Evolutionary conservation across 306 rosid genomes (phyloP), one percentile per base, ranked within the genome.

Genomic region (Trifolium fragiferum): DNA sequence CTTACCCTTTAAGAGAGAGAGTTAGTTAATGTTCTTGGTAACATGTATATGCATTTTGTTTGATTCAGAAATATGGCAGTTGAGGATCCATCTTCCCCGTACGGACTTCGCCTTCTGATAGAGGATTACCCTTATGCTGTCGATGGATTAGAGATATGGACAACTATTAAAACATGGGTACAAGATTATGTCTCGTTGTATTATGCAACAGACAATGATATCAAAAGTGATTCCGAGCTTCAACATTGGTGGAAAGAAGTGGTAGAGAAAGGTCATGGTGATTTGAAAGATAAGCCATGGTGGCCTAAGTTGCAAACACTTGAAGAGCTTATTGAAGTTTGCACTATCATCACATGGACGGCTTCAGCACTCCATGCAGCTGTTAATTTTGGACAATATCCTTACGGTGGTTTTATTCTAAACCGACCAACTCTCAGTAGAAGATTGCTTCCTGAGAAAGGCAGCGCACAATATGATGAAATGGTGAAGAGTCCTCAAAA

Each of bases 121-220:
- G 86, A 89, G 38, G 97, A 92, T 68, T 92, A 92, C 65, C 97
- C 97, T 9, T 92, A 76, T 84, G 96, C 96, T 68, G 93, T 83
- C 37, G 97, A 92, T 72, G 97, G 97, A 18, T 82, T 92, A 41
- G 90, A 89, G 69, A 88, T 92, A 58, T 92, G 97, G 96, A 70
- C 70, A 37, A 77, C 83, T 49, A 92, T 88, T 10, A 78, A 85
- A 76, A 44, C 87, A 46, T 92, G 97, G 96, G 96, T 88, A 2
- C 32, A 66, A 70, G 89, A 89, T 6, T 89, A 89, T 51, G 87
- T 87, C 82, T 75, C 79, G 15, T 60, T 88, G 84, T 92, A 89
- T 79, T 92, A 88, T 82, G 64, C 78, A 55, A 64, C 82, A 3
- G 90, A 92, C 32, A 77, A 77, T 2, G 66, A 54, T 23, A 81